These are phyloP conservation scores for Anthracocystis panici-leucophaei DNA, from an alignment of 1,284 basidiomycete species.

Conservation along the genomic window DNA sequence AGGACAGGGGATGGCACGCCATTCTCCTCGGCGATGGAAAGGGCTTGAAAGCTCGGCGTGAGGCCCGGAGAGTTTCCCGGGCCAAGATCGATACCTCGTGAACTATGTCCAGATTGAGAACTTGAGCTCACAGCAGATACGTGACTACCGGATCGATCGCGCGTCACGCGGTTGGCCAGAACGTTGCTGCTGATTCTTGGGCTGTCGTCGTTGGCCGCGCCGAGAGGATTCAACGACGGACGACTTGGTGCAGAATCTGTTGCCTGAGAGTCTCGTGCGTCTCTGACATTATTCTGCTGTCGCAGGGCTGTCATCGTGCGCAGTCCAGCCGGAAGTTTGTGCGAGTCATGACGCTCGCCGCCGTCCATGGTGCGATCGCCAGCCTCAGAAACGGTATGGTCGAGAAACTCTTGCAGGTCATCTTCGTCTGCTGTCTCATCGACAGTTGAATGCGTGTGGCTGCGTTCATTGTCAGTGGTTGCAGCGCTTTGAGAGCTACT, in stretches of 20 bases:
- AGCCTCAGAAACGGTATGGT: constrained; percentile 15
- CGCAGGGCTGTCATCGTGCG: constrained; percentile 36
- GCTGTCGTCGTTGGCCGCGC: neutral
- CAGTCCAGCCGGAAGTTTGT: constrained; percentile 33
- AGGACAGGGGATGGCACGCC: constrained; percentile 12
- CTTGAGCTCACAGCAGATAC: constrained; percentile 39
- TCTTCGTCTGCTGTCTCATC: constrained; percentile 29
- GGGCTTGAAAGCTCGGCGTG: constrained; percentile 23
- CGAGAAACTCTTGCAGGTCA: constrained; percentile 50
- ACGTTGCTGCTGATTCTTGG: neutral
- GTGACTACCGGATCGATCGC: constrained; percentile 51
- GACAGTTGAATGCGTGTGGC: constrained; percentile 15
- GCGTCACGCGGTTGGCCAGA: constrained; percentile 10
- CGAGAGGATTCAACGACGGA: neutral
- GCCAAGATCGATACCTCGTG: constrained; percentile 20
- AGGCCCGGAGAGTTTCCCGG: constrained; percentile 39
- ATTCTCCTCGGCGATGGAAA: constrained; percentile 49
- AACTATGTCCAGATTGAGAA: constrained; percentile 39
- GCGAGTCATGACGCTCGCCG: constrained; percentile 34
- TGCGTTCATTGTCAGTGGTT: constrained; percentile 33
- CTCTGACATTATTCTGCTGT: constrained; percentile 17
- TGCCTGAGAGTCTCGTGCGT: constrained; percentile 7
- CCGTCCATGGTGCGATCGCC: constrained; percentile 30
- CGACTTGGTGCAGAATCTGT: constrained; percentile 3
- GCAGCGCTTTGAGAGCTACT: constrained; percentile 29